A percentile compares a stretch with the other conserved stretches of the same genome.
Evolutionary conservation across 805 yeast genomes (phyloP).

Genomic region (Pichia exigua): DNA sequence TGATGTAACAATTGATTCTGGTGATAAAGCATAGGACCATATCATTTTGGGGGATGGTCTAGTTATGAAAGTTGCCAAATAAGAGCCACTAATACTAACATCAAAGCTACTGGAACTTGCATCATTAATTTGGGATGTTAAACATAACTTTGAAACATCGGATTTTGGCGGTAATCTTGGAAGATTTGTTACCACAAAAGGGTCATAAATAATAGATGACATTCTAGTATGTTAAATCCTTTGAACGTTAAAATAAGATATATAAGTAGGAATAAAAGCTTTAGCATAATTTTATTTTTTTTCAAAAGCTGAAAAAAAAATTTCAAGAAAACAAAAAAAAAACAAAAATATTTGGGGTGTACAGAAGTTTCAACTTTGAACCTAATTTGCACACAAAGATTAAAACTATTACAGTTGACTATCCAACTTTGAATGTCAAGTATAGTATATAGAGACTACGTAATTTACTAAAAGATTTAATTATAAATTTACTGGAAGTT

Average conservation of each 20-base stretch:
- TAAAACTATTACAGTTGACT: too few relatives aligned
- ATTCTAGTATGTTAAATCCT: conserved; percentile 1
- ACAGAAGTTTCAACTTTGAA: not conserved
- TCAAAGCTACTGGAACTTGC: conserved; percentile 34
- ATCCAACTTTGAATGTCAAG: too few relatives aligned
- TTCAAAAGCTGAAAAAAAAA: not conserved
- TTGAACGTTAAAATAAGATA: not conserved
- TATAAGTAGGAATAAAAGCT: not conserved
- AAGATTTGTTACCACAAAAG: conserved; percentile 27
- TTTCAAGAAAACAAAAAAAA: not conserved
- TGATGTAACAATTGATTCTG: conserved; percentile 35
- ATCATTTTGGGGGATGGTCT: conserved; percentile 50
- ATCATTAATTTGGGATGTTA: conserved; percentile 20
- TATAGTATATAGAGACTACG: too few relatives aligned
- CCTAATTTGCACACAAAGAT: too few relatives aligned
- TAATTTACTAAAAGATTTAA: too few relatives aligned
- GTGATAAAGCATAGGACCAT: conserved; percentile 49
- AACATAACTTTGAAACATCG: conserved; percentile 17
- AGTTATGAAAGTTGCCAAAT: conserved; percentile 41
- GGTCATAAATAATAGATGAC: conserved; percentile 21
- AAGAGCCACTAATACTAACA: conserved; percentile 47
- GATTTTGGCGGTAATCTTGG: conserved; percentile 26
- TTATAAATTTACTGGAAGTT: too few relatives aligned
- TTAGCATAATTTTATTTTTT: not conserved
- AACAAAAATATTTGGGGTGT: not conserved